Evolutionary conservation across 2,329 filamentous ascomycete genomes (phyloP).

Genomic region (Claviceps humidiphila): DNA sequence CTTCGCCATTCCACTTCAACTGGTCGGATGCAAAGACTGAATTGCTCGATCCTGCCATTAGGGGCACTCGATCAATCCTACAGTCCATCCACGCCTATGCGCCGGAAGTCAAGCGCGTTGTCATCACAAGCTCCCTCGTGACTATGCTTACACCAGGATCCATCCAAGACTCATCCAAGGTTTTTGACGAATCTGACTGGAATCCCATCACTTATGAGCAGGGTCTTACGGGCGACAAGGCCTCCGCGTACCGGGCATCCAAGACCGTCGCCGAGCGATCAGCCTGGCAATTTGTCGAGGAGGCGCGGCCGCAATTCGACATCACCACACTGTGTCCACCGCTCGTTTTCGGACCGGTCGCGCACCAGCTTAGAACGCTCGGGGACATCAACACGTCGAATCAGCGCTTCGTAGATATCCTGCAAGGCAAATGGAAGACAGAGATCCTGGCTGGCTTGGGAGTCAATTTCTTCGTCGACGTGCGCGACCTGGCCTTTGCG

Average conservation of each 20-base stretch:
- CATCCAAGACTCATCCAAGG: constrained; percentile 23
- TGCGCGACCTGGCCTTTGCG: constrained; percentile 40
- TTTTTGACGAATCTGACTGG: constrained; percentile 37
- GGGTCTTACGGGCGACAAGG: constrained; percentile 20
- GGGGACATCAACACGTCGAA: constrained; percentile 40
- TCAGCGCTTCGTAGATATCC: constrained; percentile 30
- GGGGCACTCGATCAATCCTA: constrained; percentile 55
- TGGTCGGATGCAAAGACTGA: constrained; percentile 37
- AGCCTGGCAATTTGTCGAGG: constrained; percentile 37
- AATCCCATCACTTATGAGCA: constrained; percentile 38
- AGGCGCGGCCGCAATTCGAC: constrained; percentile 32
- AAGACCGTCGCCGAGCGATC: constrained; percentile 41
- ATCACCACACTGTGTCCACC: constrained; percentile 42
- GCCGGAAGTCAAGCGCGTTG: constrained; percentile 55
- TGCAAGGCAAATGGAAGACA: not conserved
- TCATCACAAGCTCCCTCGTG: constrained; percentile 45
- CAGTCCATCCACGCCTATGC: constrained; percentile 50
- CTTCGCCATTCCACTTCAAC: constrained; percentile 45
- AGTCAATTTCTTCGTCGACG: constrained; percentile 39
- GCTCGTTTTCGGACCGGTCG: constrained; percentile 40
- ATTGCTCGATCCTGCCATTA: constrained; percentile 43
- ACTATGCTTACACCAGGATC: constrained; percentile 30
- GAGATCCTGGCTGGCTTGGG: constrained; percentile 25
- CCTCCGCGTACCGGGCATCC: constrained; percentile 38
- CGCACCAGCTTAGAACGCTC: constrained; percentile 31